Evolutionary conservation across 129 eudicot species (phyloP).

Genomic region (Centella asiatica): DNA sequence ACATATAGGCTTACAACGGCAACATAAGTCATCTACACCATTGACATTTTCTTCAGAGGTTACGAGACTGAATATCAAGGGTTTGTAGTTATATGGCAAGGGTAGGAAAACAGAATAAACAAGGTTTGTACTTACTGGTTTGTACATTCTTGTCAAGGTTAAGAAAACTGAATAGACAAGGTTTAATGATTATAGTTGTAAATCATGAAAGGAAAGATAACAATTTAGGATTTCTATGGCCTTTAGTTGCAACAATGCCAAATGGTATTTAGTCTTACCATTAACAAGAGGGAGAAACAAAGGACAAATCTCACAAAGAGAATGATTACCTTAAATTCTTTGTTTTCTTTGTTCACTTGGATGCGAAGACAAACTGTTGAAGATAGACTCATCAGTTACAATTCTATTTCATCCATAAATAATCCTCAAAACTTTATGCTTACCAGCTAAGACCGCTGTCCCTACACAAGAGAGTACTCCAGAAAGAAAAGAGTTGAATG

Average conservation of each 20-base stretch:
- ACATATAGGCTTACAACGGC: neutral
- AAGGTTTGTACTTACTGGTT: too few species aligned
- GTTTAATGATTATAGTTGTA: neutral
- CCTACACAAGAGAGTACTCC: constrained; percentile 92
- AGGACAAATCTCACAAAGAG: neutral
- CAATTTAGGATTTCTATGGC: neutral
- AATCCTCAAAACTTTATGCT: constrained; percentile 10
- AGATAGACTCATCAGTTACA: constrained; percentile 16
- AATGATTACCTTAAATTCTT: constrained; percentile 72
- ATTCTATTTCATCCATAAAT: neutral
- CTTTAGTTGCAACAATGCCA: neutral
- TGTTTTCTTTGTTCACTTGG: constrained; percentile 93
- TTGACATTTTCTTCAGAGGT: too few species aligned
- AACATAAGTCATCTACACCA: neutral
- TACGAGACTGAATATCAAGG: too few species aligned
- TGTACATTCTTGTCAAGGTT: too few species aligned
- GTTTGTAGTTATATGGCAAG: too few species aligned
- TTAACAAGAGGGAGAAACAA: neutral
- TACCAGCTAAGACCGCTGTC: constrained; percentile 93
- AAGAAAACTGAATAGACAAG: neutral
- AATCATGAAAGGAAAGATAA: neutral
- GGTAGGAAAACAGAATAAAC: neutral
- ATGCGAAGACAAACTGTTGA: constrained; percentile 70
- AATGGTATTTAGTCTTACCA: neutral
- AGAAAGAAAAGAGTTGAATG: constrained; percentile 85